Percentiles rank a stretch among this genome's conserved stretches.
Conservation (phyloP, 805 yeast species). For the Candida hungchunana region DNA sequence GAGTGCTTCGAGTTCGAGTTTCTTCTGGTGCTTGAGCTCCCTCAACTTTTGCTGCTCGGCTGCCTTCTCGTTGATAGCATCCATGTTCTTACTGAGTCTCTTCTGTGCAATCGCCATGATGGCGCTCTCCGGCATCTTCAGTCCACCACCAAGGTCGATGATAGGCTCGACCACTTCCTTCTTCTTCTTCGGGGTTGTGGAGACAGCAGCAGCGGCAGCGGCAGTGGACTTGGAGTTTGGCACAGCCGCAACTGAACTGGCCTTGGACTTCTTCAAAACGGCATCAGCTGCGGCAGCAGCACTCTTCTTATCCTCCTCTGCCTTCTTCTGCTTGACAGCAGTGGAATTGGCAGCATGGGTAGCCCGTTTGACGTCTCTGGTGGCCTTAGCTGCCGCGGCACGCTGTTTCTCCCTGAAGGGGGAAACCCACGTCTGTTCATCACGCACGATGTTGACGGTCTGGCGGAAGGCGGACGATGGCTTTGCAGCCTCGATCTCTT, state of each 20-base stretch:
- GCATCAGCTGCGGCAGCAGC: constrained; percentile 8
- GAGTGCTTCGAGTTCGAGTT: constrained; percentile 22
- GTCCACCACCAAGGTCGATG: constrained; percentile 28
- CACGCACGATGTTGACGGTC: constrained; percentile 20
- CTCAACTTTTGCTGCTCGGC: constrained; percentile 22
- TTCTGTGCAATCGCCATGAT: constrained; percentile 25
- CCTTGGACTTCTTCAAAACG: constrained; percentile 2
- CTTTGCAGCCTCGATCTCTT: too few species aligned
- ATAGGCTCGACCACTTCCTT: constrained; percentile 19
- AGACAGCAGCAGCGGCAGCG: constrained; percentile 5
- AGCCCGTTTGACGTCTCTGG: constrained; percentile 1
- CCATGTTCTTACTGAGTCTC: constrained; percentile 20
- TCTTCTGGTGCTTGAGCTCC: constrained; percentile 25
- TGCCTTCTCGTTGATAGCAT: constrained; percentile 22
- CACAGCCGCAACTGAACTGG: not conserved
- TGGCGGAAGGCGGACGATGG: constrained; percentile 18
- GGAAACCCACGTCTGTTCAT: constrained; percentile 27
- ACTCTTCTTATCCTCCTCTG: not conserved
- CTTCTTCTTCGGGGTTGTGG: constrained; percentile 9
- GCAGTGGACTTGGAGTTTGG: constrained; percentile 1
- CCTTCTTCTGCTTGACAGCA: constrained; percentile 1
- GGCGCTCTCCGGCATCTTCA: constrained; percentile 25
- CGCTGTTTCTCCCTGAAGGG: constrained; percentile 25
- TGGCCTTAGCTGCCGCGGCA: not conserved
- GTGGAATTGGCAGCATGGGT: constrained; percentile 3